Percentiles rank a stretch among this genome's conserved stretches.
phyloP scores from a whole-genome alignment of 2,329 filamentous ascomycete genomes.

The Fonsecaea nubica region DNA sequence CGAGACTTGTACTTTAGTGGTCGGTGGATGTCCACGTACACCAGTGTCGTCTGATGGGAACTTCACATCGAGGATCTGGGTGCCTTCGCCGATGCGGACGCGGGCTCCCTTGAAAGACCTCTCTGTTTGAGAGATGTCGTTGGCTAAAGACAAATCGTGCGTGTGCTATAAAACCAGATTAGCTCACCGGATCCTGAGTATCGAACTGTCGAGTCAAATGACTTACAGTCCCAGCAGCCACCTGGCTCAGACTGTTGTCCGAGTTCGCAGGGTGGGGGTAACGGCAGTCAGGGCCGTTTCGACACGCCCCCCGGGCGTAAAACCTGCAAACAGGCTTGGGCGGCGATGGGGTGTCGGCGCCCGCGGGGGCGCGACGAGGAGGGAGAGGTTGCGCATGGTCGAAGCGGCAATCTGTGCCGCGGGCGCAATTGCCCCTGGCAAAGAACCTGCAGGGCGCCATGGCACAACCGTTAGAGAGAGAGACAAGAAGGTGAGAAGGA shows the following conservation, averaged over 20 bases:
- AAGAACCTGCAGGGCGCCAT: slow-evolving; percentile 22
- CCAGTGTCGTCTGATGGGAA: slow-evolving; percentile 6
- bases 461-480: background rate
- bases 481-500: background rate
- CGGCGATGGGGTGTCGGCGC: background rate
- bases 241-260: background rate
- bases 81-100: slow-evolving; percentile 18
- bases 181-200: background rate
- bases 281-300: slow-evolving; percentile 9
- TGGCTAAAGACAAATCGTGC: background rate
- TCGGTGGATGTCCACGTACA: background rate
- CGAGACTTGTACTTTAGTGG: slow-evolving; percentile 5
- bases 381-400: background rate
- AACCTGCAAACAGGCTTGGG: slow-evolving; percentile 6
- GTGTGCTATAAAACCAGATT: background rate
- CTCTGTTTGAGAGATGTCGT: background rate
- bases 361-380: background rate
- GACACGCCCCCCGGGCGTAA: background rate
- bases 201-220: background rate
- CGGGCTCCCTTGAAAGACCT: slow-evolving; percentile 7
- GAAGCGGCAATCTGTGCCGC: slow-evolving; percentile 17
- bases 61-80: slow-evolving; percentile 14
- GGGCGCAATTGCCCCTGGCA: slow-evolving; percentile 15
- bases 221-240: background rate
- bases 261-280: slow-evolving; percentile 6